Evolutionary conservation across 2,329 filamentous ascomycete species (phyloP), one percentile per base, ranked within the genome.

Genomic region (Penicillium sp.): DNA sequence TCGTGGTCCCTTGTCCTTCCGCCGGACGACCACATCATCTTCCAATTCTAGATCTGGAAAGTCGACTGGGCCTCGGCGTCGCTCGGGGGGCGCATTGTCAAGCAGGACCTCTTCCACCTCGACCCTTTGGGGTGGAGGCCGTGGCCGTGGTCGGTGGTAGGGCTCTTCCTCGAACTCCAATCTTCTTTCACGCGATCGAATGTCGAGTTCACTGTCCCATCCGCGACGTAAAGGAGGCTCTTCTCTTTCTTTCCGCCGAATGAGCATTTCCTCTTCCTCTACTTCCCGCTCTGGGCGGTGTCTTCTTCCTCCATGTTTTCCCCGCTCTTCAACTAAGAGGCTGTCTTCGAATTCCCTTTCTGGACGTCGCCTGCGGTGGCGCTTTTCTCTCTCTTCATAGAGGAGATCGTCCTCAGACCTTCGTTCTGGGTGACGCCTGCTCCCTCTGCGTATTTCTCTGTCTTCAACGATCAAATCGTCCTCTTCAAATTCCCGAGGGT

Each of bases 241-340:
- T 17, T 42, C 37, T n/a, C 31, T 17, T 29, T 66, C 65, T 54
- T 61, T 65, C 54, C 59, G 63, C 23, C 56, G 54, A 45, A 66
- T 63, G 7, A 62, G n/a, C 23, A 50, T 23, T 42, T 57, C 55
- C 6, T 66, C 62, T 56, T 80, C 74, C 23, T 68, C 56, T 2
- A 62, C 42, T 38, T 51, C 48, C n/a, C 33, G 17, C 33, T 61
- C 56, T n/a, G 25, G 35, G 9, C 56, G 23, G 62, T 63, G 23
- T 54, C 64, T 59, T 59, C 60, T 51, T 50, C 47, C 23, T 45
- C 40, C 23, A 7, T 62, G 46, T 55, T 43, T 42, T 13, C 40
- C n/a, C 3, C 27, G 38, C 13, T 13, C 38, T 6, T 56, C 54
- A 23, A 38, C 21, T 10, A 37, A 47, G 5, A 45, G 17, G 4